Evolutionary conservation across 805 yeast species (phyloP), one percentile per base, ranked within the genome.

Genomic region (Kuraishia floccosa): DNA sequence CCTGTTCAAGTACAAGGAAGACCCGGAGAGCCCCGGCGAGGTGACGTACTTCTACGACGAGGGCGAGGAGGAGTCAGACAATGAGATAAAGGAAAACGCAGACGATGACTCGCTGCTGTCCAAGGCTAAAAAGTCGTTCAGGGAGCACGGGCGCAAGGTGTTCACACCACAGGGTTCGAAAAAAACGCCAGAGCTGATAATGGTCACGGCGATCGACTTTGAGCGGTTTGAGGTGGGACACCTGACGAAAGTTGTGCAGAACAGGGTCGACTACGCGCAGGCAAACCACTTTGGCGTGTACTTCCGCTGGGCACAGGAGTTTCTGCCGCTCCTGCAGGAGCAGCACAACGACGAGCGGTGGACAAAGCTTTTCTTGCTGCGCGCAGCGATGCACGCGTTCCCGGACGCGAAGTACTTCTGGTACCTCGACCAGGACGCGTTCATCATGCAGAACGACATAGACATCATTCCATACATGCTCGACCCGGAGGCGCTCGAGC

Each of bases 361-460:
- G 91, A 67, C 73, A 20, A 72, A 76, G 39, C 46, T 77, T 18
- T 68, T 70, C 34, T 51, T 76, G 25, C 51, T 84, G 49, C 68
- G 93, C 37, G 91, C 87, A 26, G 96, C 97, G n/a, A 75, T 89
- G 78, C 72, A 71, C 50, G 91, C 94, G 0, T 86, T 86, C 60
- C 97, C 97, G 1, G 63, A 76, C 29, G 81, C 96, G n/a, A 74
- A 83, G 50, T 80, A 84, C 63, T 77, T 87, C 47, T 83, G 96
- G 91, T 87, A 75, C 47, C 49, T 91, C 27, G 95, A 84, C 50
- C 71, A 81, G 40, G 74, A 78, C 44, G 74, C 89, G 0, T 54
- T 85, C 31, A 75, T 89, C 35, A 79, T 82, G 84, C 71, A 83
- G 37, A 58, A 73, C 35, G 68, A 68, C 31, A 60, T 78, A 24